Evolutionary conservation across 768 basidiomycete genomes (phyloP).

Genomic region (Lepiota venenata): DNA sequence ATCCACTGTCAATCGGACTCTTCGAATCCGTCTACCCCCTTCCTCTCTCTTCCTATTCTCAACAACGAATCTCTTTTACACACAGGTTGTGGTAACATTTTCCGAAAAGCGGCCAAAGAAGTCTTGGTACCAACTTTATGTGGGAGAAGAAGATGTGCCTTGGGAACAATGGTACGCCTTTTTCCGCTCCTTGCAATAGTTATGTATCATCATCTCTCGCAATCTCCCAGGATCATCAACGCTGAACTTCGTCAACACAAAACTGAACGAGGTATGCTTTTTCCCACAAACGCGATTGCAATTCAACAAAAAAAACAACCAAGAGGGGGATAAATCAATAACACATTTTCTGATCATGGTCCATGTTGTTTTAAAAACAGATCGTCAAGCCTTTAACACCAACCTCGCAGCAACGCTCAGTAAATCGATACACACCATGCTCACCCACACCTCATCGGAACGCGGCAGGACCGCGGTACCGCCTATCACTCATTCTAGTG

Average conservation of each 20-base stretch:
- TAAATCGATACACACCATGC: conserved; percentile 66
- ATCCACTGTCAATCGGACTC: not conserved
- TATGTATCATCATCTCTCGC: not conserved
- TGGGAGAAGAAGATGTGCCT: conserved; percentile 77
- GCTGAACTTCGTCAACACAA: conserved; percentile 76
- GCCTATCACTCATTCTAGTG: conserved; percentile 70
- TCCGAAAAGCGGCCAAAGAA: conserved; percentile 77
- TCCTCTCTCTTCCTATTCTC: not conserved
- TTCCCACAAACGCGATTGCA: not conserved
- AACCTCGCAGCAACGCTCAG: conserved; percentile 61
- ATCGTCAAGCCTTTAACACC: conserved; percentile 49
- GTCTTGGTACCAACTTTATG: conserved; percentile 70
- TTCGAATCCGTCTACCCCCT: no score
- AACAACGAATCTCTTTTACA: not conserved
- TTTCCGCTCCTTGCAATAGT: not conserved
- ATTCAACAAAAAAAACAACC: not conserved
- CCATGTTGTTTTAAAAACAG: conserved; percentile 20
- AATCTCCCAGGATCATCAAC: conserved; percentile 61
- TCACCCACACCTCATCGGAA: conserved; percentile 77
- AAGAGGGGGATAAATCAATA: no score
- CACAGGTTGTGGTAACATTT: conserved; percentile 68
- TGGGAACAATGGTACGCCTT: conserved; percentile 78
- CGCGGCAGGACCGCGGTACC: conserved; percentile 72
- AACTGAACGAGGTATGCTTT: conserved; percentile 50
- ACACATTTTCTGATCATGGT: not conserved